Percentiles rank a stretch among this genome's conserved stretches.
phyloP scores from a whole-genome alignment of 148 eudicot species.

The Pharnaceum exiguum region DNA sequence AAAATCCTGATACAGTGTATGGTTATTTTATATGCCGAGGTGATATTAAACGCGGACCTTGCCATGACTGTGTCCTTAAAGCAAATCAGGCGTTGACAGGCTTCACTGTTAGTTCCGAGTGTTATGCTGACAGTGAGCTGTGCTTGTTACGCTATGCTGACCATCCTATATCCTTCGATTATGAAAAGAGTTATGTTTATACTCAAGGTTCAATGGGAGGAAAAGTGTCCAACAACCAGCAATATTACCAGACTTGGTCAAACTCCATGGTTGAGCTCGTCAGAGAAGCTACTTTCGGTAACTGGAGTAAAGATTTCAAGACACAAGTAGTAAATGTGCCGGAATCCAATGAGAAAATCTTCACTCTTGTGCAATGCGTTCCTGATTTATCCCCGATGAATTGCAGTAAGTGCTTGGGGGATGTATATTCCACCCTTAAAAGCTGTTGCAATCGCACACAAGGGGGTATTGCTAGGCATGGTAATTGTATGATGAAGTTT shows the following conservation, averaged over 20 bases:
- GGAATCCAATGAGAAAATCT: constrained; percentile 3
- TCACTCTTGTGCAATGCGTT: constrained; percentile 17
- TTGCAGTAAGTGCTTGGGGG: constrained; percentile 27
- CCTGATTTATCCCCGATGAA: constrained; percentile 16
- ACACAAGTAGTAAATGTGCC: constrained; percentile 8
- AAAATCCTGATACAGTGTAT: background rate
- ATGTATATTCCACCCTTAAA: background rate
- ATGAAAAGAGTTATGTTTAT: background rate
- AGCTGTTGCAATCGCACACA: background rate
- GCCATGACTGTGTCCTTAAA: background rate
- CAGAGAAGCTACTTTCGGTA: background rate
- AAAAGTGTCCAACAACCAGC: background rate
- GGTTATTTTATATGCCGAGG: background rate
- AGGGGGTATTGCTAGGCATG: background rate
- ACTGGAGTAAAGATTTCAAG: constrained; percentile 9
- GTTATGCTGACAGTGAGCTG: background rate
- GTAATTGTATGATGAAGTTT: constrained; percentile 9
- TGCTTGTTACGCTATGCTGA: constrained; percentile 11
- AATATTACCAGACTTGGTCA: constrained; percentile 7
- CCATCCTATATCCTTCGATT: background rate
- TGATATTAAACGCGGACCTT: background rate
- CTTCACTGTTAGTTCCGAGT: background rate
- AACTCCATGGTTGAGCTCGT: constrained; percentile 1
- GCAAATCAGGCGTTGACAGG: background rate
- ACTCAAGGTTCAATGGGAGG: background rate